Conservation (phyloP, 2,329 filamentous ascomycete species). For the Sporothrix curviconia region DNA sequence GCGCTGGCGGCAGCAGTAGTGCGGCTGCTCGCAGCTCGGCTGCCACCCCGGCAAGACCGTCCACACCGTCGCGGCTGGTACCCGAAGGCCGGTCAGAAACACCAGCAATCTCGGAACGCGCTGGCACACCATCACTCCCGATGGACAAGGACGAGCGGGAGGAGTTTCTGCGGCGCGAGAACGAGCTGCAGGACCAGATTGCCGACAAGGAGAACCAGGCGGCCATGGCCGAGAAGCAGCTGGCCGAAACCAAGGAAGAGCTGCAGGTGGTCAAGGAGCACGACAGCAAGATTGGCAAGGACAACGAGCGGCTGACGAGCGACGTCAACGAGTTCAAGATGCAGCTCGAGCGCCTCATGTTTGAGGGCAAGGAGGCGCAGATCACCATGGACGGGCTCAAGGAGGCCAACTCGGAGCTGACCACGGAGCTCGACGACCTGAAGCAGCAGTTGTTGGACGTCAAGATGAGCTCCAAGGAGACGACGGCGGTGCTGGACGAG, state of each 20-base stretch:
- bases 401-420: constrained; percentile 91
- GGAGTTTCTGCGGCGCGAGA: constrained; percentile 89
- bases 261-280: constrained; percentile 79
- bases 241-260: constrained; percentile 82
- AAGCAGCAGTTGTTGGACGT: constrained; percentile 95
- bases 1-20: constrained; percentile 32
- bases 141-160: constrained; percentile 96
- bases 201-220: constrained; percentile 85
- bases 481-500: constrained; percentile 80
- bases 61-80: constrained; percentile 45
- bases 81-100: constrained; percentile 57
- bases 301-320: constrained; percentile 78
- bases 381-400: constrained; percentile 98
- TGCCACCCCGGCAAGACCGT: constrained; percentile 45
- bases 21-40: constrained; percentile 51
- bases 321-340: constrained; percentile 93
- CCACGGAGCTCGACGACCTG: constrained; percentile 83
- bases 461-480: constrained; percentile 94
- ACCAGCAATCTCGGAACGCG: constrained; percentile 65
- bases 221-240: constrained; percentile 68
- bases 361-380: constrained; percentile 91
- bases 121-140: constrained; percentile 78
- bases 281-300: constrained; percentile 72
- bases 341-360: constrained; percentile 91
- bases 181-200: constrained; percentile 94